phyloP scores from a whole-genome alignment of 371 early-diverging fungal species.

The Chytridiales sp. region DNA sequence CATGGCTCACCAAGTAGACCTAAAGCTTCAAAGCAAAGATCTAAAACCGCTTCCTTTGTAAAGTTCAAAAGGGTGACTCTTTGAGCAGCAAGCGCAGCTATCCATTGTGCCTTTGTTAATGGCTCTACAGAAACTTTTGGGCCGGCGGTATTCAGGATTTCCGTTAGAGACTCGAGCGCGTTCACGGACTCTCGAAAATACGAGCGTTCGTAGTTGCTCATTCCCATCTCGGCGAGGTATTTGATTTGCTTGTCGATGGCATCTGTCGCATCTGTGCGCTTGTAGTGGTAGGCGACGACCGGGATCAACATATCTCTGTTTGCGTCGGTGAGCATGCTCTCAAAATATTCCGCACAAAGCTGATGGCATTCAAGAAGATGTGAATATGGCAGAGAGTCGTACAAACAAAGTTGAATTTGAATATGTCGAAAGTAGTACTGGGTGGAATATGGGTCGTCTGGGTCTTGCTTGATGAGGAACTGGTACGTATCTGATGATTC shows the following conservation, averaged over 20 bases:
- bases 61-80: too few species aligned
- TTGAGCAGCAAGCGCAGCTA: too few species aligned
- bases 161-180: too few species aligned
- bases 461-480: not conserved
- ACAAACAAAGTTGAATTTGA: not conserved
- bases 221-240: not conserved
- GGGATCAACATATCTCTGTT: conserved; percentile 4
- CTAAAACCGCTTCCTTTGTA: too few species aligned
- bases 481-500: not conserved
- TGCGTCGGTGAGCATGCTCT: not conserved
- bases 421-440: conserved; percentile 2
- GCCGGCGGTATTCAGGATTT: too few species aligned
- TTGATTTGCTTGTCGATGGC: conserved; percentile 1
- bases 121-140: too few species aligned
- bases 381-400: conserved; percentile 1
- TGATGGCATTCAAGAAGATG: not conserved
- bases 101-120: too few species aligned
- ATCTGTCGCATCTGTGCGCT: not conserved
- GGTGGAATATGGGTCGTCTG: not conserved
- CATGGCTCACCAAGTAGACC: too few species aligned
- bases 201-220: too few species aligned
- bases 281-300: not conserved
- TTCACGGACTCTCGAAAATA: too few species aligned
- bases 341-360: not conserved
- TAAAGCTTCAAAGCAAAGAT: too few species aligned